Evolutionary conservation across 345 rosid species (phyloP).

Genomic region (Triadica sebifera): DNA sequence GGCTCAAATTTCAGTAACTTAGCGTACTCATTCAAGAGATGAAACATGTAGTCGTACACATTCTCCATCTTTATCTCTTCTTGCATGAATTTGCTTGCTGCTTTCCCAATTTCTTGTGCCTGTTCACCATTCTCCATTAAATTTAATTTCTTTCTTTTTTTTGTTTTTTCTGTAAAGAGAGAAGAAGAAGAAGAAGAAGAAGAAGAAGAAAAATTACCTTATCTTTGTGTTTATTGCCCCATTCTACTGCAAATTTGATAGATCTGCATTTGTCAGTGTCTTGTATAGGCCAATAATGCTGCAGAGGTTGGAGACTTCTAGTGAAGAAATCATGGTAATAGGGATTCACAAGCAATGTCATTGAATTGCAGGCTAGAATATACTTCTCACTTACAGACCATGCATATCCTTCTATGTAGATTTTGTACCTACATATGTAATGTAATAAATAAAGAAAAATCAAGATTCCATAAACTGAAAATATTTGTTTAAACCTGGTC

Average conservation of each 20-base stretch:
- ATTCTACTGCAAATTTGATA: conserved; percentile 19
- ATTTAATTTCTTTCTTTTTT: background rate
- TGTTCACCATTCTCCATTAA: conserved; percentile 5
- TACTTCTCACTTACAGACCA: conserved; percentile 31
- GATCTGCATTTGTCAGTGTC: conserved; percentile 15
- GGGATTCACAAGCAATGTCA: conserved; percentile 17
- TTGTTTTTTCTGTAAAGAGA: background rate
- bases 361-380: conserved; percentile 23
- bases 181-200: background rate
- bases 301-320: conserved; percentile 17
- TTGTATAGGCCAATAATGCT: conserved; percentile 25
- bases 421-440: conserved; percentile 14
- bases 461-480: no score
- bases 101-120: conserved; percentile 53
- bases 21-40: conserved; percentile 44
- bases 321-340: conserved; percentile 20
- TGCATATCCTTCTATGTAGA: conserved; percentile 24
- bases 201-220: background rate
- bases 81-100: conserved; percentile 43
- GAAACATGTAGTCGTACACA: conserved; percentile 62
- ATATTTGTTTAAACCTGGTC: no score
- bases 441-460: no score
- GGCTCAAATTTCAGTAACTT: conserved; percentile 51
- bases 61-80: conserved; percentile 44
- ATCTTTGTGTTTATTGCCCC: conserved; percentile 20